These are phyloP conservation scores for Knufia petricola DNA, from an alignment of 2,329 filamentous ascomycete genomes.

Conservation along the genomic window DNA sequence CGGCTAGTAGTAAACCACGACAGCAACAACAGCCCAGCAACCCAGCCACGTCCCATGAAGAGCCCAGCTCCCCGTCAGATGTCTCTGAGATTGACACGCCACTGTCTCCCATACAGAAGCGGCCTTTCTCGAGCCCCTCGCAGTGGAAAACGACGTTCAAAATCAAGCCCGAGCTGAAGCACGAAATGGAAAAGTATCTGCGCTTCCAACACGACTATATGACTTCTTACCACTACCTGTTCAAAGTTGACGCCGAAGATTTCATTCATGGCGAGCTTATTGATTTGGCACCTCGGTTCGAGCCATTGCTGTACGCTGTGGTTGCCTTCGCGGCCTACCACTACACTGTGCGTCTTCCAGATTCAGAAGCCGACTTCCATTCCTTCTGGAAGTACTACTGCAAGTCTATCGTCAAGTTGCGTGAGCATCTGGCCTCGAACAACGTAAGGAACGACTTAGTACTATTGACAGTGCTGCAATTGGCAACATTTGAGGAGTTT, in stretches of 20 bases:
- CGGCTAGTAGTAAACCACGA: conserved; percentile 23
- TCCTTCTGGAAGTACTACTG: conserved; percentile 87
- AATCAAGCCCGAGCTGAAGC: conserved; percentile 40
- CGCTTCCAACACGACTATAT: conserved; percentile 69
- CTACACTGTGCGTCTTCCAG: conserved; percentile 58
- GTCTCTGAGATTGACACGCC: conserved; percentile 31
- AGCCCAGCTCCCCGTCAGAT: conserved; percentile 41
- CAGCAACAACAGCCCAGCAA: conserved; percentile 20
- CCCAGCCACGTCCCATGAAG: conserved; percentile 25
- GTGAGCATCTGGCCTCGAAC: conserved; percentile 59
- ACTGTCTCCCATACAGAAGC: conserved; percentile 13
- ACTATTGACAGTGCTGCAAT: conserved; percentile 76
- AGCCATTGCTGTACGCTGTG: conserved; percentile 75
- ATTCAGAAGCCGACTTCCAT: conserved; percentile 55
- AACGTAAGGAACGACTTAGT: conserved; percentile 64
- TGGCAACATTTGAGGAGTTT: conserved; percentile 92
- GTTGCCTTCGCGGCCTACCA: conserved; percentile 87
- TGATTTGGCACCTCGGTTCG: conserved; percentile 62
- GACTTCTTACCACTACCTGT: conserved; percentile 70
- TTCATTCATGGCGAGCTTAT: conserved; percentile 68
- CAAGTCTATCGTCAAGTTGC: conserved; percentile 67
- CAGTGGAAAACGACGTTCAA: conserved; percentile 13
- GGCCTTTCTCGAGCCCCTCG: background rate
- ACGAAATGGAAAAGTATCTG: conserved; percentile 68
- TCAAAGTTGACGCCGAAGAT: conserved; percentile 58